Percentiles rank a stretch among this genome's conserved stretches.
These are phyloP conservation scores for Ogataea methylovora DNA, from an alignment of 805 yeast genomes.

Conservation along the genomic window DNA sequence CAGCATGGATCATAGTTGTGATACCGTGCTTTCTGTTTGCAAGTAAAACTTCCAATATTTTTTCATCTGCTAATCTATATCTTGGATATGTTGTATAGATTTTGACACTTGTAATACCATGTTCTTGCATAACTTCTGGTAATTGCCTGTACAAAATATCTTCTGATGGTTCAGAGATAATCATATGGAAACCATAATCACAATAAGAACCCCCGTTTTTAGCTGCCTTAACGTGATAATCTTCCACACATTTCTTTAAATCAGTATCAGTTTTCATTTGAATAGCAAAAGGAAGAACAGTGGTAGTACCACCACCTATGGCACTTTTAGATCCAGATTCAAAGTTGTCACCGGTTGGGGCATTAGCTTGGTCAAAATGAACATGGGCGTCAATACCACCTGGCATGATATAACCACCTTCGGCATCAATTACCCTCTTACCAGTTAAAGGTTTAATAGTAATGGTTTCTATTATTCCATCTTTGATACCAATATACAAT, in stretches of 20 bases:
- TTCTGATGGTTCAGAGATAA: conserved; percentile 6
- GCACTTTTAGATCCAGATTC: conserved; percentile 35
- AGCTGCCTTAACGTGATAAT: conserved; percentile 5
- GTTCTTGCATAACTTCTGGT: too few relatives aligned
- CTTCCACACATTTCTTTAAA: conserved; percentile 19
- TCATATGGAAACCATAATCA: conserved; percentile 18
- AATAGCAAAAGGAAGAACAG: conserved; percentile 36
- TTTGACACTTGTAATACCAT: too few relatives aligned
- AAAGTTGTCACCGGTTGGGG: conserved; percentile 34
- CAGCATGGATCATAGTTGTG: conserved; percentile 44
- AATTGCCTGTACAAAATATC: too few relatives aligned
- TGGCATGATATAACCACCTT: conserved; percentile 37
- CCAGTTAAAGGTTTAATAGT: conserved; percentile 22
- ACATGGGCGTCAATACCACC: conserved; percentile 44
- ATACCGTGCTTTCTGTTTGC: conserved; percentile 32
- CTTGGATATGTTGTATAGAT: conserved; percentile 37
- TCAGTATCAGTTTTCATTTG: conserved; percentile 24
- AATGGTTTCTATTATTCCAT: conserved; percentile 31
- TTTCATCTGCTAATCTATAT: conserved; percentile 30
- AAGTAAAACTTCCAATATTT: conserved; percentile 28
- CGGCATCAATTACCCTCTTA: conserved; percentile 30
- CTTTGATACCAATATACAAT: conserved; percentile 30
- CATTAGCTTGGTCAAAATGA: conserved; percentile 33
- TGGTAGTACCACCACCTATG: conserved; percentile 41
- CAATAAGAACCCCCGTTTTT: conserved; percentile 9